Conservation (phyloP, 1,139 yeast genomes). For the Blastobotrys capitulatus region DNA sequence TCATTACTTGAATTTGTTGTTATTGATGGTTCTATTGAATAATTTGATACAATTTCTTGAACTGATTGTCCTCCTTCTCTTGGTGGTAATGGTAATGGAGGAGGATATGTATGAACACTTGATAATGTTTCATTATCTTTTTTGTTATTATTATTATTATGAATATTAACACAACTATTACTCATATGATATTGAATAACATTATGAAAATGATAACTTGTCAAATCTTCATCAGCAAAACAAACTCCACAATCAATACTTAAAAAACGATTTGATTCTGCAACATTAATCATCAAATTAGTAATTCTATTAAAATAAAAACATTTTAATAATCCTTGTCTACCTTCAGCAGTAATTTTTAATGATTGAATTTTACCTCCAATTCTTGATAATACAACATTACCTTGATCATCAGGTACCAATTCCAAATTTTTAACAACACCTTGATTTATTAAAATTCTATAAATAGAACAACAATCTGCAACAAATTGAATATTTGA, state of each 20-base stretch:
- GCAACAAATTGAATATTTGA: background rate
- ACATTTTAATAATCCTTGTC: background rate
- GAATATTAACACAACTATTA: background rate
- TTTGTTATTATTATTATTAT: background rate
- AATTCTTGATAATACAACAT: background rate
- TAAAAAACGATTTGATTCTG: background rate
- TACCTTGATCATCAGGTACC: conserved; percentile 2
- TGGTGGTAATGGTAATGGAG: background rate
- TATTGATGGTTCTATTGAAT: background rate
- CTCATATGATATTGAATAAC: background rate
- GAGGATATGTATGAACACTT: background rate
- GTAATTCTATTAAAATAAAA: conserved; percentile 2
- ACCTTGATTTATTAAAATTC: background rate
- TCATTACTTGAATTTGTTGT: background rate
- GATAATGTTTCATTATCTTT: background rate
- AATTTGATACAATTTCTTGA: background rate
- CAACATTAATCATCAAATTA: background rate
- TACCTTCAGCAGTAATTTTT: conserved; percentile 1
- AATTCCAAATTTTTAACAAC: background rate
- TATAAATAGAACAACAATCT: conserved; percentile 3
- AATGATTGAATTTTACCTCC: background rate
- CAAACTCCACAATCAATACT: background rate
- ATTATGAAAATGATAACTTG: background rate
- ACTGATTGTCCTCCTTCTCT: background rate
- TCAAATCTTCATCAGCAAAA: background rate